phyloP scores from a whole-genome alignment of 139 green algal genomes.

The Gonium pectorale region DNA sequence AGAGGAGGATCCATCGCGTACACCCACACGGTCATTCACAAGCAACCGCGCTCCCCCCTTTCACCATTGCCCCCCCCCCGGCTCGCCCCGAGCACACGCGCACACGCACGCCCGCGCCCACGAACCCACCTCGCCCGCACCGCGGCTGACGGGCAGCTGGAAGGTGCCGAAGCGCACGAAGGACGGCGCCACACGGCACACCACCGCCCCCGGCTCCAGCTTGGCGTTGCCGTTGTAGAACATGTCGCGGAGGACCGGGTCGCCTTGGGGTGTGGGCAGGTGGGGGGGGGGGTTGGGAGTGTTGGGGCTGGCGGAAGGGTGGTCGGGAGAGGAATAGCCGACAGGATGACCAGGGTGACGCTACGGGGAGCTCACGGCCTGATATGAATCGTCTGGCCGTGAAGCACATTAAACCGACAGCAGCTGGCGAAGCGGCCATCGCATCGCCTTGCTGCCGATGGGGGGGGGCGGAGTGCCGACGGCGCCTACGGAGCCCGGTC shows the following conservation, averaged over 20 bases:
- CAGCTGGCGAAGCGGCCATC: no score
- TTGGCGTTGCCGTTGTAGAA: slow-evolving; percentile 78
- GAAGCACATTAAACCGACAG: no score
- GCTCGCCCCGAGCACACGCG: not conserved
- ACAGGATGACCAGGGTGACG: no score
- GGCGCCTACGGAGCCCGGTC: no score
- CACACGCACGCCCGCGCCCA: not conserved
- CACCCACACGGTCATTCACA: no score
- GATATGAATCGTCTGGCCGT: no score
- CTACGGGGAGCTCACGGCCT: no score
- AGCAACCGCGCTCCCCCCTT: not conserved
- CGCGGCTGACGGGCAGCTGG: slow-evolving; percentile 83
- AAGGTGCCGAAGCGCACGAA: slow-evolving; percentile 97
- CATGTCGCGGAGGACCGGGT: slow-evolving; percentile 87
- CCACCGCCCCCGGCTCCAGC: slow-evolving; percentile 58
- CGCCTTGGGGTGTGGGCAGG: slow-evolving; percentile 45
- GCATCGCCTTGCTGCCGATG: no score
- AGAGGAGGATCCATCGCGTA: no score
- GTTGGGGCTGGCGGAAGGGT: not conserved
- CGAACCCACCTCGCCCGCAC: slow-evolving; percentile 47
- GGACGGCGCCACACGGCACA: slow-evolving; percentile 84
- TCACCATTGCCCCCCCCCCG: not conserved
- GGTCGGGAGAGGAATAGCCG: not conserved
- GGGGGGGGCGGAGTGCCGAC: no score
- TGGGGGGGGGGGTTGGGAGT: not conserved